phyloP scores from a whole-genome alignment of 2,329 filamentous ascomycete species.

The Pseudogymnoascus sp. region DNA sequence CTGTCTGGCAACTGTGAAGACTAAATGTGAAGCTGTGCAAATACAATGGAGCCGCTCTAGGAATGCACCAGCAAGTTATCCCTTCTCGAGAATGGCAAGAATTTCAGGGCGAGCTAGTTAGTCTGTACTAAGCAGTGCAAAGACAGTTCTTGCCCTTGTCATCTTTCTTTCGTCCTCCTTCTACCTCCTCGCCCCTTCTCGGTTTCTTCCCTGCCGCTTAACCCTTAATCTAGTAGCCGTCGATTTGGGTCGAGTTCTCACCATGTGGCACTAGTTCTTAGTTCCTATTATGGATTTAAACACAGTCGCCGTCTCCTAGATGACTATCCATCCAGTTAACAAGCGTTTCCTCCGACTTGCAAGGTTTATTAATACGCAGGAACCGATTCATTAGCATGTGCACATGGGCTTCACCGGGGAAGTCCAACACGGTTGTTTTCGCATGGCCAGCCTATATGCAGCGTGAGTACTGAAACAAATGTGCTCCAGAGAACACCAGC shows the following conservation, averaged over 20 bases:
- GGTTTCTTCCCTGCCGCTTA: too few relatives aligned
- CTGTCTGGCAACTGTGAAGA: not conserved
- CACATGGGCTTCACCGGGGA: not conserved
- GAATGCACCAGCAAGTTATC: not conserved
- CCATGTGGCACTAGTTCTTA: too few relatives aligned
- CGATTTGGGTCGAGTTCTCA: too few relatives aligned
- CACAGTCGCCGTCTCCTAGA: not conserved
- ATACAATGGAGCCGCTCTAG: not conserved
- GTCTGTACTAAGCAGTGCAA: too few relatives aligned
- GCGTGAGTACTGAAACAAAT: not conserved
- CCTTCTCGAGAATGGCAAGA: not conserved
- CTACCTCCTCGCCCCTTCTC: too few relatives aligned
- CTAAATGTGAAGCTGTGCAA: not conserved
- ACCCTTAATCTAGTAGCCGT: too few relatives aligned
- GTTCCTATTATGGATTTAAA: not conserved
- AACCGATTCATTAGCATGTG: not conserved
- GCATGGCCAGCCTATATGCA: not conserved
- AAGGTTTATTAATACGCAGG: not conserved
- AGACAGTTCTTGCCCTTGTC: too few relatives aligned
- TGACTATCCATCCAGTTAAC: not conserved
- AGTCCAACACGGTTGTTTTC: not conserved
- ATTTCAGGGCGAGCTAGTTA: not conserved
- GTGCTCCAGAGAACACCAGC: not conserved
- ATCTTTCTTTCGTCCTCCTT: too few relatives aligned
- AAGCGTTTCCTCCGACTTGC: not conserved